A percentile compares a stretch with the other conserved stretches of the same genome.
These are phyloP conservation scores for Globisporangium canariense DNA, from an alignment of 352 stramenopile genomes.

Conservation along the genomic window DNA sequence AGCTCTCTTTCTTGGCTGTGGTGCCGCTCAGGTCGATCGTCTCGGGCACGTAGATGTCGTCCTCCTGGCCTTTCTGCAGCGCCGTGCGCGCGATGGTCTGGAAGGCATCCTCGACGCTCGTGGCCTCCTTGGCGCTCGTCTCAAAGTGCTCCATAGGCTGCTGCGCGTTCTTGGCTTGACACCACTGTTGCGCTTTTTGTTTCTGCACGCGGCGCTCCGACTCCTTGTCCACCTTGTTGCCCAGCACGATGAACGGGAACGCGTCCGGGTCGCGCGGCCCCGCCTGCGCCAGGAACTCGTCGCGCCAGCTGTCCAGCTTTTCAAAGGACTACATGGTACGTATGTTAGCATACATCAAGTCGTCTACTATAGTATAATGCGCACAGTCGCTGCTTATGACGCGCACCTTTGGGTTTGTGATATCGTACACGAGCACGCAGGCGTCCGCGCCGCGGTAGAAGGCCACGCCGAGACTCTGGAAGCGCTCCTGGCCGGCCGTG, in stretches of 20 bases:
- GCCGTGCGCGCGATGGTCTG: constrained; percentile 89
- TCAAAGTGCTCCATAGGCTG: constrained; percentile 96
- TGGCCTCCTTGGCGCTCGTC: constrained; percentile 96
- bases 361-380: not conserved
- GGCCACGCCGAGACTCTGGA: constrained; percentile 96
- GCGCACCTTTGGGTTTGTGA: constrained; percentile 93
- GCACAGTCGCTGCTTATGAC: not conserved
- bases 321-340: constrained; percentile 89
- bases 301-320: constrained; percentile 96
- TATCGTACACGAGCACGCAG: constrained; percentile 98
- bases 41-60: constrained; percentile 86
- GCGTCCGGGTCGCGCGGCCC: constrained; percentile 85
- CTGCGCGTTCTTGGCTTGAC: constrained; percentile 78
- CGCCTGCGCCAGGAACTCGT: constrained; percentile 96
- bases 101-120: constrained; percentile 97
- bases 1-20: constrained; percentile 63
- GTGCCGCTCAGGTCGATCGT: constrained; percentile 83
- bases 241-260: constrained; percentile 98
- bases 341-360: not conserved
- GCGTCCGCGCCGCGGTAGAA: constrained; percentile 99
- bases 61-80: constrained; percentile 82
- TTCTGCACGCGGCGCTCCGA: constrained; percentile 82
- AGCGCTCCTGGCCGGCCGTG: constrained; percentile 98
- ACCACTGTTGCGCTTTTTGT: constrained; percentile 93
- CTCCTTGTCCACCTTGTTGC: constrained; percentile 98